Conservation (phyloP, 2,329 filamentous ascomycete genomes). For the Xylariomycetidae sp. region DNA sequence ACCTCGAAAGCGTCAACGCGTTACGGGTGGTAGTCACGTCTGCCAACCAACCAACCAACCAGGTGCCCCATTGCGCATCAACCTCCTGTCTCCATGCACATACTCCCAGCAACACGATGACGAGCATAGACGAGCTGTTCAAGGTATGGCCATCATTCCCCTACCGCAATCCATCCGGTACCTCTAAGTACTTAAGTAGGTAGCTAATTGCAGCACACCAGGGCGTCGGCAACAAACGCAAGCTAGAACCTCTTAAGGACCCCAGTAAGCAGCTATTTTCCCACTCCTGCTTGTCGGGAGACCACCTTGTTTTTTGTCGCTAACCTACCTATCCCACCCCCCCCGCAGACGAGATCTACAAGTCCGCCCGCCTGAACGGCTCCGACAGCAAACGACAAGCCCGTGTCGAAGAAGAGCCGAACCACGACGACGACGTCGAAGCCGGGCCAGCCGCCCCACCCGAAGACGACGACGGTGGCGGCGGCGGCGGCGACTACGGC, state of each 20-base stretch:
- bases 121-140: conserved; percentile 55
- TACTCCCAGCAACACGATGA: too few relatives aligned
- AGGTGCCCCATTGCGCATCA: too few relatives aligned
- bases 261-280: conserved; percentile 44
- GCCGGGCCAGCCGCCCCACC: conserved; percentile 47
- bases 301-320: conserved; percentile 1
- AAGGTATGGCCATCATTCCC: conserved; percentile 32
- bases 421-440: conserved; percentile 37
- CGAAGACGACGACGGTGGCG: conserved; percentile 35
- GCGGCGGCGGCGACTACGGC: conserved; percentile 30
- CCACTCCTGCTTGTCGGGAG: background rate
- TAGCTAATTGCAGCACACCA: too few relatives aligned
- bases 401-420: conserved; percentile 37
- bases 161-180: conserved; percentile 2
- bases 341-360: conserved; percentile 55
- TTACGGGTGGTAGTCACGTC: too few relatives aligned
- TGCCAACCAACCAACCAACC: too few relatives aligned
- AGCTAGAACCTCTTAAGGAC: conserved; percentile 55
- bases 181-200: background rate
- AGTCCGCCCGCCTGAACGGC: conserved; percentile 50
- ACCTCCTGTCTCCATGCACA: too few relatives aligned
- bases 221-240: conserved; percentile 54
- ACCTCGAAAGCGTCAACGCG: too few relatives aligned
- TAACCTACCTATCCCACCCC: too few relatives aligned
- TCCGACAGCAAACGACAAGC: conserved; percentile 35